Evolutionary conservation across 257 asterid species (phyloP).

Genomic region (Henckelia pumila): DNA sequence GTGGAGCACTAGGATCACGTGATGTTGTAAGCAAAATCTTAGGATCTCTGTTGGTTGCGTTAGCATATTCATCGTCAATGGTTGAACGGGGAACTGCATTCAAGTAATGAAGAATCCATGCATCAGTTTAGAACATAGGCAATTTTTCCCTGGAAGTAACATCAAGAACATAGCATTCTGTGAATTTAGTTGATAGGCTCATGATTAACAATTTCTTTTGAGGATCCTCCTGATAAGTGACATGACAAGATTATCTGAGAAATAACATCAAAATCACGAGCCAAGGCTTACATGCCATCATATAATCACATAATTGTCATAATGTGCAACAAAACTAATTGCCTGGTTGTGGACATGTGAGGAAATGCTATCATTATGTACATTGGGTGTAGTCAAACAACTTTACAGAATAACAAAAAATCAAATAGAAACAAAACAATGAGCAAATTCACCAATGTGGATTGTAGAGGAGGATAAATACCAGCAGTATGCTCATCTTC

Average conservation of each 20-base stretch:
- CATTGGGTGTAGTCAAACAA: neutral
- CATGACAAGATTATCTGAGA: neutral
- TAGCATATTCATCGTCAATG: constrained; percentile 92
- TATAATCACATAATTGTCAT: neutral
- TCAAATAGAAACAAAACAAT: neutral
- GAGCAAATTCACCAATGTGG: too few species aligned
- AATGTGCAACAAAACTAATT: neutral
- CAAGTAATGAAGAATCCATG: neutral
- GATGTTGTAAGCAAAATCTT: constrained; percentile 89
- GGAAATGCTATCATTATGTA: neutral
- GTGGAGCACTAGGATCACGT: constrained; percentile 93
- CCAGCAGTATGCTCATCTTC: constrained; percentile 90
- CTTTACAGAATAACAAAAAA: neutral
- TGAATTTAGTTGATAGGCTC: neutral
- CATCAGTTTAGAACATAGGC: neutral
- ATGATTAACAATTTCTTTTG: neutral
- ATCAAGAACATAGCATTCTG: neutral
- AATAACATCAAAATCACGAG: neutral
- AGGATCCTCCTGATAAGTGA: neutral
- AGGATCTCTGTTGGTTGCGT: constrained; percentile 72
- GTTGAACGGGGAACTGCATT: constrained; percentile 71
- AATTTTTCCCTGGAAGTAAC: neutral
- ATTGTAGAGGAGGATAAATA: constrained; percentile 16
- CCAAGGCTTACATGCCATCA: neutral
- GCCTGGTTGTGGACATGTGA: neutral